Evolutionary conservation across 2,329 filamentous ascomycete species (phyloP), one percentile per base, ranked within the genome.

Genomic region (Fusarium drepaniforme): DNA sequence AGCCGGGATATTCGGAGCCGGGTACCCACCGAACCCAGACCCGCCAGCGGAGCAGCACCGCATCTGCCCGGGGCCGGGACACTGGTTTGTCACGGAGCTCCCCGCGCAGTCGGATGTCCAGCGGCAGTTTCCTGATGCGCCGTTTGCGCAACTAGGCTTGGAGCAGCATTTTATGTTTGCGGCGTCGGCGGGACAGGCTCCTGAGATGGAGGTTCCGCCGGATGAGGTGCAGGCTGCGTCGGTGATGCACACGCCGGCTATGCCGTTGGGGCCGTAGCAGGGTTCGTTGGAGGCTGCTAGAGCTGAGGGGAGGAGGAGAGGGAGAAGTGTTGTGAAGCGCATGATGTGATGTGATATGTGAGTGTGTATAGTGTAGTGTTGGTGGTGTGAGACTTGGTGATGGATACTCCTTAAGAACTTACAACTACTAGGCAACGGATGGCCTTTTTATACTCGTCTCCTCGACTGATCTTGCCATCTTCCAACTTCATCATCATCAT

Each of bases 151-250:
- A 3, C 70, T 62, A 5, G 83, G 69, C 71, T 86, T 86, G 74
- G 80, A 82, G 79, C 85, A 86, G 81, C 85, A 86, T 67, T 83
- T 82, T 62, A 87, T 77, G 77, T 82, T 75, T 66, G 76, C 74
- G 2, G 81, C 70, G 69, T 85, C 84, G 23, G 78, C 73, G 7
- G 84, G 84, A 71, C 85, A 86, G 37, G 80, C 82, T 21, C 83
- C 82, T 35, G 76, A 73, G 69, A 83, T 81, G 67, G 81, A 81
- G 61, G 79, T 82, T 46, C 85, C 85, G 66, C 85, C 84, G 18
- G 71, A 68, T 2, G 79, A 68, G 18, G 79, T 74, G 80, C 86
- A 87, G 28, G 77, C 70, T 6, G 80, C 66, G 4, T 80, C 81
- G 33, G 81, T 77, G 65, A 86, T 75, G 79, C 85, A 87, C 16